Base-by-base conservation (phyloP, 139 green algal species). In the Gonium pectorale region DNA sequence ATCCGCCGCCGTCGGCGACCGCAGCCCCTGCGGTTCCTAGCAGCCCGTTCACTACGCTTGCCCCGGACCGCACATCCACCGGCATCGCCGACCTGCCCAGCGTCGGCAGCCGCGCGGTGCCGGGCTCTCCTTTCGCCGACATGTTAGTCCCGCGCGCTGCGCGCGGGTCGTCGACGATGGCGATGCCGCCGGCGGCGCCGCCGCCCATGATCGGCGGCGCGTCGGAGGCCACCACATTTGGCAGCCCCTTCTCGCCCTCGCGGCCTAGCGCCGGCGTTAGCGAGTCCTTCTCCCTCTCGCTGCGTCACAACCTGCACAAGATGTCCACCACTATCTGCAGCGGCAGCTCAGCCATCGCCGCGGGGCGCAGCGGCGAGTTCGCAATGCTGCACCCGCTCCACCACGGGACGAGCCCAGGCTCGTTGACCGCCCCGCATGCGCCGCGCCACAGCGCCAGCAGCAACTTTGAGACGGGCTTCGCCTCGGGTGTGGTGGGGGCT, bases 221-320 rank as follows among this genome's bases (percentile, higher is more conserved):
- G n/a, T 68, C 31, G 13, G 6, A 5, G 35, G 2, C 22, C 9
- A 6, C 27, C 38, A 35, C 38, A n/a, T 17, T 54, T 27, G 5
- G 33, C 40, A 37, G n/a, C n/a, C n/a, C n/a, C n/a, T n/a, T n/a
- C n/a, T n/a, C n/a, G n/a, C n/a, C n/a, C n/a, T n/a, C n/a, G n/a
- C n/a, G n/a, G n/a, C n/a, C n/a, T n/a, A 11, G 1, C 19, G 31
- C 8, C 46, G 21, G 2, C 22, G 38, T 35, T 2, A 38, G 69
- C 0, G 54, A 68, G 0, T 67, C 54, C 17, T 9, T 51, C 24
- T 81, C 73, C 26, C 54, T 68, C 37, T 81, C 73, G 27, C 56
- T 81, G 38, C 73, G 73, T 3, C 54, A 81, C 73, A 43, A 56
- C 15, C 54, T 81, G 54, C 51, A 11, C 19, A 27, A 80, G 0